A percentile compares a stretch with the other conserved stretches of the same genome.
Conservation (phyloP, 805 yeast genomes). For the Barnettozyma wickerhamii region DNA sequence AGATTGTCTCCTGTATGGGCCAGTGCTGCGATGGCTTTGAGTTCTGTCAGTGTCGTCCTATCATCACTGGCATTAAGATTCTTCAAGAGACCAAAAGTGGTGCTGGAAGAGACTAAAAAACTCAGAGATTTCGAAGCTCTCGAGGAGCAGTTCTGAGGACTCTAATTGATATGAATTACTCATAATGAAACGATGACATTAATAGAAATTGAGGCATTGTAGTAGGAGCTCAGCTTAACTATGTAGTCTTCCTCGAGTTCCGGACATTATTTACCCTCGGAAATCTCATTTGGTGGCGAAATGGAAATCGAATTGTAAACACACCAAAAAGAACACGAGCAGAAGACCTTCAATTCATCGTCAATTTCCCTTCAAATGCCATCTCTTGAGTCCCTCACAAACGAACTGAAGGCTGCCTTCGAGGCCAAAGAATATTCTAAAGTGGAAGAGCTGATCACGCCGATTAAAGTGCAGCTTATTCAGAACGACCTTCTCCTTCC, state of each 20-base stretch:
- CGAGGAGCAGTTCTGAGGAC: conserved; percentile 5
- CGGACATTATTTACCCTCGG: not conserved
- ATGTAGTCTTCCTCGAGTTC: not conserved
- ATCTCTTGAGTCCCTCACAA: conserved; percentile 65
- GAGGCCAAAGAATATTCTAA: conserved; percentile 54
- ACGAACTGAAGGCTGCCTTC: conserved; percentile 62
- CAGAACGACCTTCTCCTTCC: conserved; percentile 78
- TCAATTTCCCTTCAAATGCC: conserved; percentile 25
- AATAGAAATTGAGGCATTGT: not conserved
- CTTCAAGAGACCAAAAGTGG: conserved; percentile 35
- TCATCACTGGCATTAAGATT: conserved; percentile 50
- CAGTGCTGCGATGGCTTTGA: conserved; percentile 61
- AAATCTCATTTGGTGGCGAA: not conserved
- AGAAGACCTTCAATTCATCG: not conserved
- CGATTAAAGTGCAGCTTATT: conserved; percentile 75
- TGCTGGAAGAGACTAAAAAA: conserved; percentile 9
- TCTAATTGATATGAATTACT: too few relatives aligned
- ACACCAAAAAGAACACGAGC: not conserved
- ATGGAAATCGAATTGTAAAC: not conserved
- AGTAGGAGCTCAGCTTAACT: not conserved
- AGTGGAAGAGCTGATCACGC: conserved; percentile 60
- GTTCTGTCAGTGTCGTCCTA: conserved; percentile 52
- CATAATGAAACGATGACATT: too few relatives aligned
- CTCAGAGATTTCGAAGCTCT: conserved; percentile 11
- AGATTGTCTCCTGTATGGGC: conserved; percentile 62